phyloP scores from a whole-genome alignment of 2,329 filamentous ascomycete species.

The Emergomyces pasteurianus region DNA sequence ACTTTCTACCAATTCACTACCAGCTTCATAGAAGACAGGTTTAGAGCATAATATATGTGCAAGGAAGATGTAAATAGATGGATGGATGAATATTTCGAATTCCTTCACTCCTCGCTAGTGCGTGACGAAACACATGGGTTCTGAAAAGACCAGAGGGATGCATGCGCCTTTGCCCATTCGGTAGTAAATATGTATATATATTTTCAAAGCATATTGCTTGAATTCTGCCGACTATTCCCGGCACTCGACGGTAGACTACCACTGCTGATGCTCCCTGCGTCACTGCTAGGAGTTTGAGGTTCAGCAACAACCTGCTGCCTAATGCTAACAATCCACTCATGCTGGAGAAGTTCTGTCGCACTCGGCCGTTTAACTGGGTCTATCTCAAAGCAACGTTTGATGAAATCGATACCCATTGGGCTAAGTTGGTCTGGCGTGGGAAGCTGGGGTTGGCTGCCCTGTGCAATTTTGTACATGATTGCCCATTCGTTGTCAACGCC shows the following conservation, averaged over 20 bases:
- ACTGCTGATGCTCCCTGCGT: conserved; percentile 33
- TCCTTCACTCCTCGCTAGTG: neutral
- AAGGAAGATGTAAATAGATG: neutral
- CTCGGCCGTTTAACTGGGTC: conserved; percentile 69
- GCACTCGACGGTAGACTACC: conserved; percentile 6
- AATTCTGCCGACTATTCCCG: conserved; percentile 12
- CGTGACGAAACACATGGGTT: neutral
- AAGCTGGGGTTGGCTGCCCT: conserved; percentile 82
- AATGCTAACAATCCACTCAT: conserved; percentile 66
- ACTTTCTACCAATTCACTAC: neutral
- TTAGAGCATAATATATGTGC: neutral
- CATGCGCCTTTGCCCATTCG: neutral
- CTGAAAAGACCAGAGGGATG: neutral
- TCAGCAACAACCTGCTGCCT: conserved; percentile 37
- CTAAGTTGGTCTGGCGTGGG: conserved; percentile 75
- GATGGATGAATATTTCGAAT: neutral
- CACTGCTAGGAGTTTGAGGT: conserved; percentile 26
- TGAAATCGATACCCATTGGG: conserved; percentile 72
- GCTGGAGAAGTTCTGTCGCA: conserved; percentile 80
- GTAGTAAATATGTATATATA: neutral
- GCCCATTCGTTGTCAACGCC: conserved; percentile 98
- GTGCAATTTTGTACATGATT: conserved; percentile 99
- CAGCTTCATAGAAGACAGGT: neutral
- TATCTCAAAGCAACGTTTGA: conserved; percentile 73
- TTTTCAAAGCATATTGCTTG: conserved; percentile 5